Evolutionary conservation across 106 monocot genomes (phyloP), one percentile per base, ranked within the genome.

Genomic region (Allium sativum): DNA sequence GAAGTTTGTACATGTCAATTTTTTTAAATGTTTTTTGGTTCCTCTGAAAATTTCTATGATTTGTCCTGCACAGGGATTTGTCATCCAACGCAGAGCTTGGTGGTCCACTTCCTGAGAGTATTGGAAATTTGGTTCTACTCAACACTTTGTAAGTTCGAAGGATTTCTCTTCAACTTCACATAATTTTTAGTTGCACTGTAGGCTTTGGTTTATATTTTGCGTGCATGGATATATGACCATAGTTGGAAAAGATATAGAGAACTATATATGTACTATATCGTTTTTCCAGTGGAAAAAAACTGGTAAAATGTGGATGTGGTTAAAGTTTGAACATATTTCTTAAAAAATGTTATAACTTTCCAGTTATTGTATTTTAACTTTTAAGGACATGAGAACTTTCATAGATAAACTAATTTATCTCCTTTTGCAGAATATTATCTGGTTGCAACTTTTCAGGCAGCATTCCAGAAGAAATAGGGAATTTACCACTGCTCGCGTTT

Each of bases 361-460:
- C n/a, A n/a, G n/a, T n/a, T n/a, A n/a, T n/a, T n/a, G n/a, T n/a
- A n/a, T n/a, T n/a, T n/a, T n/a, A n/a, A n/a, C n/a, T n/a, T n/a
- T n/a, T n/a, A n/a, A n/a, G n/a, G n/a, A n/a, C n/a, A n/a, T n/a
- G n/a, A n/a, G n/a, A 21, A 44, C 18, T 45, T 50, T 48, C 40
- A 21, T 12, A 7, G 48, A 48, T 48, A 64, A 64, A 6, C 48
- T 48, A 63, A 12, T 8, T 63, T 21, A 3, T 11, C 22, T 57
- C 17, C 17, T 31, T 66, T 67, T 12, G 42, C 65, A 95, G 94
- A 62, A 87, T 90, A 42, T 68, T 95, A 66, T 56, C 68, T 12
- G 84, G 90, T 10, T 95, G 94, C 73, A 79, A 75, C 61, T 90
- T 95, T 74, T 68, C 21, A 55, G 90, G 86, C 7, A 58, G 17